Evolutionary conservation across 441 rosid species (phyloP), one percentile per base, ranked within the genome.

Genomic region (Brassica hybrid): DNA sequence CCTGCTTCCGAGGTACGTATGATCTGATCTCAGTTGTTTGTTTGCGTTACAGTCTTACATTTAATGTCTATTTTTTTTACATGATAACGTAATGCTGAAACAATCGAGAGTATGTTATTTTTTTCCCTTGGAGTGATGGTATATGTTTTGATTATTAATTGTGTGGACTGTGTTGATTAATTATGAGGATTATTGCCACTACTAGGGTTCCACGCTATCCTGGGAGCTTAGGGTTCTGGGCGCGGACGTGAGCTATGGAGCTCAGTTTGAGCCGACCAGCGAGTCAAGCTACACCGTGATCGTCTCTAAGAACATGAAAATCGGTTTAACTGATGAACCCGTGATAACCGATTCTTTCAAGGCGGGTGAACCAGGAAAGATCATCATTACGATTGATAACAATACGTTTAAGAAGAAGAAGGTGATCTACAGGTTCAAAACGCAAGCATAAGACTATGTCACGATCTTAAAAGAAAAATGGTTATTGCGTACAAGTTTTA

Each of bases 141-240:
- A 27, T 38, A 11, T 10, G 34, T 8, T 19, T 21, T 45, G 50
- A 60, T 67, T 45, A 34, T 45, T 67, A 0, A 34, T 43, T 60
- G 23, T 62, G 57, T 16, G 64, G 7, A 19, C 36, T 52, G 12
- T 56, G 67, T 68, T 73, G 60, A 48, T 48, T 48, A 48, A 48
- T n/a, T 48, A 34, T 62, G 57, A 16, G 69, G 7, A 32, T 36
- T 61, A 62, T 68, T 74, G 56, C 14, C 1, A 16, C 17, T 52
- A 17, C 12, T 86, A 90, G 89, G 81, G 65, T 25, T 50, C 69
- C 12, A 56, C 76, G 12, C 58, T 88, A 32, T 83, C 76, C 6
- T 90, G 92, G 94, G 92, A 90, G 71, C 79, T 86, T 13, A 78
- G 90, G 70, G 91, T 88, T 11, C 70, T 87, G 50, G 91, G 92